phyloP scores from a whole-genome alignment of 352 stramenopile species.

The Plasmopara muralis region DNA sequence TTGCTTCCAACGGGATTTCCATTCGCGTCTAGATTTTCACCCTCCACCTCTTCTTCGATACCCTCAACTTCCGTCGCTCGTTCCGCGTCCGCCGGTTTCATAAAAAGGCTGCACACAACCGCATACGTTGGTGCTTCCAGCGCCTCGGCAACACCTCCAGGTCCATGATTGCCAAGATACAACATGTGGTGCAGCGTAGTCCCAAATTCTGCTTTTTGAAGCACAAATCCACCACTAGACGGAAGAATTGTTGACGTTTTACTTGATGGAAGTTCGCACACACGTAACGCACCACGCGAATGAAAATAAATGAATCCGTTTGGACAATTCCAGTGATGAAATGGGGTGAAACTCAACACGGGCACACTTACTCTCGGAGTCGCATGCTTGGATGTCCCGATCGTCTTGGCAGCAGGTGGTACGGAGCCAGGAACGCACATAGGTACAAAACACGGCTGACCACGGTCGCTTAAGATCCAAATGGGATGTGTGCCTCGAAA shows the following conservation, averaged over 20 bases:
- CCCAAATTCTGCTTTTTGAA: constrained; percentile 74
- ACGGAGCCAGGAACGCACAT: constrained; percentile 55
- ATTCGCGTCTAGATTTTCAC: constrained; percentile 36
- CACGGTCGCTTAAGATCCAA: constrained; percentile 75
- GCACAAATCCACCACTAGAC: constrained; percentile 63
- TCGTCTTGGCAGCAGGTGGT: constrained; percentile 15
- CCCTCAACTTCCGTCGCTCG: constrained; percentile 55
- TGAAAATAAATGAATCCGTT: constrained; percentile 88
- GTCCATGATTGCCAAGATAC: constrained; percentile 67
- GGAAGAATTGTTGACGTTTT: constrained; percentile 66
- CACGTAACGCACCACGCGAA: constrained; percentile 62
- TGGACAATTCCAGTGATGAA: constrained; percentile 85
- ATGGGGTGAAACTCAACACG: constrained; percentile 82
- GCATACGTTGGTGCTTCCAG: constrained; percentile 74
- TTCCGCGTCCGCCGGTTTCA: constrained; percentile 51
- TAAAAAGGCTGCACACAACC: constrained; percentile 60
- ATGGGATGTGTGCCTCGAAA: constrained; percentile 80
- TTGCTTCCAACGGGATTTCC: constrained; percentile 47
- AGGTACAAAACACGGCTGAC: constrained; percentile 54
- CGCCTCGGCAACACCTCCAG: constrained; percentile 69
- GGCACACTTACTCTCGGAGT: constrained; percentile 55
- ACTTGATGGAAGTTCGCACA: constrained; percentile 74
- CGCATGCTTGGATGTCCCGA: constrained; percentile 10
- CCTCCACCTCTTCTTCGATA: constrained; percentile 42
- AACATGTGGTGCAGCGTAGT: constrained; percentile 75